Evolutionary conservation across 2,329 filamentous ascomycete species (phyloP).

Genomic region (Cladophialophora immunda): DNA sequence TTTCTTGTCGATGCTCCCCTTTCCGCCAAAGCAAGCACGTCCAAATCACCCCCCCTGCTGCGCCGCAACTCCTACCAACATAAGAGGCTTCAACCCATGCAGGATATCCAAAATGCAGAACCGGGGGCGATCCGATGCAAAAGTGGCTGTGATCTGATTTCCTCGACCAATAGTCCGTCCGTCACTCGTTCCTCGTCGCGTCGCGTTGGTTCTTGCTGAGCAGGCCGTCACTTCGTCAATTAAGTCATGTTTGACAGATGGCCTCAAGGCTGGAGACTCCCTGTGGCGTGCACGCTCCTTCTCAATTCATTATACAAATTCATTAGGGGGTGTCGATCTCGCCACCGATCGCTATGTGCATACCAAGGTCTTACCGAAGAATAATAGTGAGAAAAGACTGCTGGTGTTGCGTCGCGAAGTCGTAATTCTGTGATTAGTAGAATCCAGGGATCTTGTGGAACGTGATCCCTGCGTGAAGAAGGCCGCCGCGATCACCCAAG

Average conservation of each 20-base stretch:
- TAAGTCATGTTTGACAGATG: neutral
- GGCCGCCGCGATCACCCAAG: neutral
- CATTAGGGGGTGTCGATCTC: neutral
- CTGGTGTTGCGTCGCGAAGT: neutral
- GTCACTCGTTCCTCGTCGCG: neutral
- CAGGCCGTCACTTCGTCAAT: slow-evolving; percentile 9
- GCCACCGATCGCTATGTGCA: neutral
- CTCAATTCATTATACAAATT: neutral
- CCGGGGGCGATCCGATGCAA: neutral
- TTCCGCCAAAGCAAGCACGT: neutral
- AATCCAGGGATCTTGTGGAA: neutral
- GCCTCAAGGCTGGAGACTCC: neutral
- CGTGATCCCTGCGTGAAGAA: neutral
- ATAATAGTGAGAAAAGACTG: neutral
- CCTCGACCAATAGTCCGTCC: neutral
- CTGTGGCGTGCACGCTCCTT: neutral
- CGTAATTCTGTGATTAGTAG: neutral
- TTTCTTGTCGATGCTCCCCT: neutral
- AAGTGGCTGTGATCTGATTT: neutral
- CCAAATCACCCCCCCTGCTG: neutral
- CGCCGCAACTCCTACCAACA: neutral
- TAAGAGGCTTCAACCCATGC: neutral
- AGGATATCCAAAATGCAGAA: no score
- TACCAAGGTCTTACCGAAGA: slow-evolving; percentile 1
- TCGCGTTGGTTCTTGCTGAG: neutral